Evolutionary conservation across 139 green algal species (phyloP), one percentile per base, ranked within the genome.

Genomic region (Chlorella sp.): DNA sequence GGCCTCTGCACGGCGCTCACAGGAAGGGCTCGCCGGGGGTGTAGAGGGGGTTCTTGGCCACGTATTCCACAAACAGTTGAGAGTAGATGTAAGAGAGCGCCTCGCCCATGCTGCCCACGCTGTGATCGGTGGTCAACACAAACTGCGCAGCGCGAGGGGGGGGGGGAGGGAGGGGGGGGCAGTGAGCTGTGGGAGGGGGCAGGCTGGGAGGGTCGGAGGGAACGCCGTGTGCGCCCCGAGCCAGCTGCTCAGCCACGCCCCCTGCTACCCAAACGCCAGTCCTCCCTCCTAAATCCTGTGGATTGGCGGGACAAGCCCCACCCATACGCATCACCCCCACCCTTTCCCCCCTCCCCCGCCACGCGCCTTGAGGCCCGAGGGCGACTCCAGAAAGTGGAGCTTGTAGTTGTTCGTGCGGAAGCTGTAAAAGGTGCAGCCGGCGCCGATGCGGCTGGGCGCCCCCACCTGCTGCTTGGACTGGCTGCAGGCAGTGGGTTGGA

Each of bases 371-470:
- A 97, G 82, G 41, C 94, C 94, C 36, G 91, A 96, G 14, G 93
- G 91, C 21, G 93, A 91, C 66, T 98, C 94, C 46, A 97, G 56
- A 67, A 94, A 98, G 73, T 96, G 94, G 48, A 98, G 80, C 70
- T 98, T 98, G 77, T 98, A 98, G 31, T 82, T 89, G 81, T 92
- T 91, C n/a, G 92, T 95, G 0, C 68, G 83, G 65, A 97, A 98
- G 53, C 79, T 89, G 65, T 88, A 74, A 77, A 96, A 97, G 4
- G 76, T 85, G 72, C 90, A 96, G 35, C 86, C 87, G 31, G 95
- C 77, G 15, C 92, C 93, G 43, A 94, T 93, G 40, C 85, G 87
- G 63, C 87, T 66, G 1, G 88, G 90, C 6, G 84, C 83, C 14
- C 92, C 92, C 40, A 97, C 82, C 62, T 89, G 90, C n/a, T 82